Evolutionary conservation across 129 eudicot species (phyloP), one percentile per base, ranked within the genome.

Genomic region (Solidago caesia): DNA sequence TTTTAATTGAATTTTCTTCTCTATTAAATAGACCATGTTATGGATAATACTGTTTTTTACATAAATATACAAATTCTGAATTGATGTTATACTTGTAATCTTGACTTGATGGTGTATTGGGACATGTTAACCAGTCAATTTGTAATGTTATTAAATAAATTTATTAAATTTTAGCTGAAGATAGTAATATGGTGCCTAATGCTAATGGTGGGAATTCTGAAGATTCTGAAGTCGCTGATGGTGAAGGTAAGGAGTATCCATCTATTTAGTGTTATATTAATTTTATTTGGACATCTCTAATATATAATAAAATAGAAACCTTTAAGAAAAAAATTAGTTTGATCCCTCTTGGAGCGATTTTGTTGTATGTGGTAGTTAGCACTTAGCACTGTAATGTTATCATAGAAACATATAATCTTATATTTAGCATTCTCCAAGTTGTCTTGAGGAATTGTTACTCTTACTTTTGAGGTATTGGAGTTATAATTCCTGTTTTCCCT

Each of bases 131-230:
- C 21, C 12, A n/a, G 45, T 67, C 43, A 47, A 15, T 29, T 0
- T 62, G 70, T 74, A 48, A 60, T 74, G 15, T 42, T 12, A 41
- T 49, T 76, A 44, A 67, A 27, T 56, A 14, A 42, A 67, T 67
- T 67, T 42, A 51, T 55, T 77, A 49, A 78, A 81, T 83, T 72
- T 21, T 74, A 74, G 88, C 83, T 79, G 96, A 85, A 75, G 97
- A 92, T 71, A 78, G 45, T 71, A 63, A 27, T 29, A 79, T 53
- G 67, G 59, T 78, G 82, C 79, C 79, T 68, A 70, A 75, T 67
- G 82, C 58, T 15, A 89, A 89, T 44, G 89, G 75, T 63, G 66
- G 59, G 61, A 77, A 75, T 68, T 83, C 71, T 42, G 84, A 76
- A 26, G 84, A 81, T 46, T 77, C 21, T 57, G 90, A 47, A 44